A percentile compares a stretch with the other conserved stretches of the same genome.
phyloP scores from a whole-genome alignment of 116 monocot genomes.

The Zostera marina region DNA sequence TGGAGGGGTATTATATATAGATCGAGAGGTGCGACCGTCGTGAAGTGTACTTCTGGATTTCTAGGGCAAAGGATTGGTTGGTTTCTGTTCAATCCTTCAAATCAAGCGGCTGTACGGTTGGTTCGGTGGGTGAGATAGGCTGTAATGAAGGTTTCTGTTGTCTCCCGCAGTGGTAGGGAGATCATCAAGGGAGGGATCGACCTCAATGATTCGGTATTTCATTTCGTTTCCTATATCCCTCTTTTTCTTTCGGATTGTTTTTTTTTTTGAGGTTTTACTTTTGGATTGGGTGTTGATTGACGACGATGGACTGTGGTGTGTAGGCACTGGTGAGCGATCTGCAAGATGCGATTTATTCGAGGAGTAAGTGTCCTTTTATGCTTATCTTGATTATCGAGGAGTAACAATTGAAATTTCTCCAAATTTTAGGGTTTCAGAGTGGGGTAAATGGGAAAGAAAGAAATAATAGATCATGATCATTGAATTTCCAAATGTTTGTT shows the following conservation, averaged over 20 bases:
- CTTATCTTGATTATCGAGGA: not conserved
- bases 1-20: not conserved
- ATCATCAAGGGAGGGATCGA: constrained; percentile 71
- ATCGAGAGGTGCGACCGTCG: not conserved
- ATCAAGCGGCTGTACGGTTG: too few species aligned
- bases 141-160: constrained; percentile 53
- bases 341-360: constrained; percentile 53
- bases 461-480: too few species aligned
- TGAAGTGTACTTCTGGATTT: not conserved
- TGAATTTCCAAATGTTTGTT: too few species aligned
- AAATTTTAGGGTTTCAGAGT: too few species aligned
- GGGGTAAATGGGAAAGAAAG: too few species aligned
- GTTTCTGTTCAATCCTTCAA: not conserved
- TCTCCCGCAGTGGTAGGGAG: constrained; percentile 61
- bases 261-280: not conserved
- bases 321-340: constrained; percentile 84
- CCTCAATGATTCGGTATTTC: constrained; percentile 43
- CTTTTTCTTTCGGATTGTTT: not conserved
- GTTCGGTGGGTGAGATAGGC: not conserved
- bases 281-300: too few species aligned
- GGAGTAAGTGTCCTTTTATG: constrained; percentile 30
- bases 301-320: constrained; percentile 2
- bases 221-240: not conserved
- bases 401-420: not conserved
- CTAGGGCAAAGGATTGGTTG: not conserved